These are phyloP conservation scores for Beauveria rudraprayagi DNA, from an alignment of 2,329 filamentous ascomycete genomes.

Conservation along the genomic window DNA sequence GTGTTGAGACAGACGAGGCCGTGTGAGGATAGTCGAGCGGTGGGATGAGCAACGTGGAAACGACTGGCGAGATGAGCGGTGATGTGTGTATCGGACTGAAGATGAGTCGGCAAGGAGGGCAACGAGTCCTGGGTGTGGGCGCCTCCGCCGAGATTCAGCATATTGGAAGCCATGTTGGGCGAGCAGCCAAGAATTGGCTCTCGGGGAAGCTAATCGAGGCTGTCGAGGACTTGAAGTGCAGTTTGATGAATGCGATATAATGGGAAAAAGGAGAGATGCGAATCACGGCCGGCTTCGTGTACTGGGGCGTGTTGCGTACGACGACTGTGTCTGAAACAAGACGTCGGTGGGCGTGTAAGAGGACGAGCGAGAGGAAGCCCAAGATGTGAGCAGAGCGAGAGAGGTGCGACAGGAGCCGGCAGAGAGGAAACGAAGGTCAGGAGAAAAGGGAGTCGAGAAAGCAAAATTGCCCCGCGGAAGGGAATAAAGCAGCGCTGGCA, in stretches of 20 bases:
- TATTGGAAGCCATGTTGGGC: slow-evolving; percentile 52
- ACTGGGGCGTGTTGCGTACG: slow-evolving; percentile 3
- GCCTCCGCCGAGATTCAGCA: slow-evolving; percentile 46
- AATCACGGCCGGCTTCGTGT: background rate
- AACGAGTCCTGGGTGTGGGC: slow-evolving; percentile 78
- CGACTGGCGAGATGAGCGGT: slow-evolving; percentile 79
- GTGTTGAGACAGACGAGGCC: slow-evolving; percentile 90
- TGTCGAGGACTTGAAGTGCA: background rate
- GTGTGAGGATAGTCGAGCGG: slow-evolving; percentile 82
- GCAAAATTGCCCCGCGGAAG: slow-evolving; percentile 6
- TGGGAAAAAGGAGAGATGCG: background rate
- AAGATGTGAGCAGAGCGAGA: background rate
- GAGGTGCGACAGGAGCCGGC: background rate
- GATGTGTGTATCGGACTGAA: slow-evolving; percentile 69
- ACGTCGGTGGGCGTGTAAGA: background rate
- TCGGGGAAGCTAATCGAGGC: slow-evolving; percentile 6
- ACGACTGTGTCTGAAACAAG: slow-evolving; percentile 8
- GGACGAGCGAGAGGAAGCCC: slow-evolving; percentile 1
- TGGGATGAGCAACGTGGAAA: slow-evolving; percentile 86
- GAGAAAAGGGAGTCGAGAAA: slow-evolving; percentile 7
- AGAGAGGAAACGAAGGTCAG: background rate
- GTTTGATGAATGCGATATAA: background rate
- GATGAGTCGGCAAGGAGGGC: slow-evolving; percentile 76
- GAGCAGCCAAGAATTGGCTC: slow-evolving; percentile 24
- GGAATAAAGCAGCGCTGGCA: slow-evolving; percentile 4